Percentiles rank a stretch among this genome's conserved stretches.
Conservation (phyloP, 495 filamentous ascomycete species). For the Sporormia fimetaria region DNA sequence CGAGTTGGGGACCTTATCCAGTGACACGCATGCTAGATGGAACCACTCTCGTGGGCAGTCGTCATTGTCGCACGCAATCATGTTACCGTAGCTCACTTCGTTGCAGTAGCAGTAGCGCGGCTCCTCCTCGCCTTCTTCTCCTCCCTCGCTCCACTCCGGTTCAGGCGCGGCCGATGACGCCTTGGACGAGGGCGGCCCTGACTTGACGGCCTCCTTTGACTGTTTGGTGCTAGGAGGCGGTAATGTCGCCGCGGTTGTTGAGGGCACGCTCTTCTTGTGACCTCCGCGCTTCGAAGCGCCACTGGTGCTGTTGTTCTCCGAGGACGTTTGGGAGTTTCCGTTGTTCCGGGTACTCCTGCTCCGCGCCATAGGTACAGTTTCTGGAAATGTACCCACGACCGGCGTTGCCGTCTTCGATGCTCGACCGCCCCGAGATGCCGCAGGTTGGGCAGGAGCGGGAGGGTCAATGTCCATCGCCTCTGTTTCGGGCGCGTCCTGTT, state of each 20-base stretch:
- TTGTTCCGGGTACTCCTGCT: conserved; percentile 23
- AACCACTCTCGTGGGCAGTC: conserved; percentile 89
- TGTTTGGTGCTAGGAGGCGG: conserved; percentile 13
- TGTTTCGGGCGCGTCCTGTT: conserved; percentile 12
- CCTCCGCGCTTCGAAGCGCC: conserved; percentile 10
- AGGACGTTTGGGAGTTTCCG: conserved; percentile 16
- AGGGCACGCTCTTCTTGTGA: conserved; percentile 17
- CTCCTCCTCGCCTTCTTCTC: conserved; percentile 64
- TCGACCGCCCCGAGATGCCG: conserved; percentile 20
- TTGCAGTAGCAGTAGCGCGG: conserved; percentile 90
- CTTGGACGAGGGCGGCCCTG: conserved; percentile 7
- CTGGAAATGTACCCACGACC: conserved; percentile 22
- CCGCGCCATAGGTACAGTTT: conserved; percentile 19
- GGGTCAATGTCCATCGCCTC: conserved; percentile 15
- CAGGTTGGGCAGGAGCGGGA: conserved; percentile 8
- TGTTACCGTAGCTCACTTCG: conserved; percentile 85
- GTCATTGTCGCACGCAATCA: conserved; percentile 94
- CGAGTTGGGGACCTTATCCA: conserved; percentile 71
- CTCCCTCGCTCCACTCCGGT: conserved; percentile 20
- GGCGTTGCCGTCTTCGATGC: conserved; percentile 28
- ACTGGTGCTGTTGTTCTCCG: conserved; percentile 19
- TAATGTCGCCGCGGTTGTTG: conserved; percentile 2
- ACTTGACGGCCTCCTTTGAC: conserved; percentile 2
- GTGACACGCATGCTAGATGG: conserved; percentile 81
- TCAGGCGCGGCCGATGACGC: conserved; percentile 12